These are phyloP conservation scores for Blastocystis sp. DNA, from an alignment of 352 stramenopile species.

Conservation along the genomic window DNA sequence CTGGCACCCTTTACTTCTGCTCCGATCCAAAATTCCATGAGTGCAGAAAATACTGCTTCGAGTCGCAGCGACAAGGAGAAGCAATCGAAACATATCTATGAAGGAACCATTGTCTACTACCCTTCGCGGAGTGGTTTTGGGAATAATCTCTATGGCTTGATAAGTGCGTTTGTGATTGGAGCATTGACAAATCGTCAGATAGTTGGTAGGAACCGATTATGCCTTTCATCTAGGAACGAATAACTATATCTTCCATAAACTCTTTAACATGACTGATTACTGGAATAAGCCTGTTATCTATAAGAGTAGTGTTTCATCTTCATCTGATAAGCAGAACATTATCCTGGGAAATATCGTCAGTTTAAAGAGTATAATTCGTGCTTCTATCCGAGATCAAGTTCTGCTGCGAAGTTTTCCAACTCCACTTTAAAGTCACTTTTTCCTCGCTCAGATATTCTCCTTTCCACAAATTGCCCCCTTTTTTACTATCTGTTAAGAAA, in stretches of 20 bases:
- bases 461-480: conserved; percentile 30
- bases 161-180: conserved; percentile 28
- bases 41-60: too few relatives aligned
- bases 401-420: background rate
- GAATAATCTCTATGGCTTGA: conserved; percentile 34
- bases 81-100: background rate
- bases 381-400: background rate
- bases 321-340: background rate
- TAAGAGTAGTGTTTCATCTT: background rate
- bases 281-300: background rate
- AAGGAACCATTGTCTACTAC: background rate
- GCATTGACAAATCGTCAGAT: background rate
- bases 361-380: conserved; percentile 20
- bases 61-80: too few relatives aligned
- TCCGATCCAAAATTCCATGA: too few relatives aligned
- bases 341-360: background rate
- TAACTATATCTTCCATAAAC: conserved; percentile 2
- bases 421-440: background rate
- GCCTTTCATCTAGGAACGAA: background rate
- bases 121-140: conserved; percentile 27
- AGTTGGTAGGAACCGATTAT: background rate
- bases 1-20: too few relatives aligned
- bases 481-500: background rate
- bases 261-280: conserved; percentile 19
- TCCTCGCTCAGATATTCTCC: background rate